A percentile compares a stretch with the other conserved stretches of the same genome.
phyloP scores from a whole-genome alignment of 2,329 filamentous ascomycete genomes.

The Cryphonectria radicalis region DNA sequence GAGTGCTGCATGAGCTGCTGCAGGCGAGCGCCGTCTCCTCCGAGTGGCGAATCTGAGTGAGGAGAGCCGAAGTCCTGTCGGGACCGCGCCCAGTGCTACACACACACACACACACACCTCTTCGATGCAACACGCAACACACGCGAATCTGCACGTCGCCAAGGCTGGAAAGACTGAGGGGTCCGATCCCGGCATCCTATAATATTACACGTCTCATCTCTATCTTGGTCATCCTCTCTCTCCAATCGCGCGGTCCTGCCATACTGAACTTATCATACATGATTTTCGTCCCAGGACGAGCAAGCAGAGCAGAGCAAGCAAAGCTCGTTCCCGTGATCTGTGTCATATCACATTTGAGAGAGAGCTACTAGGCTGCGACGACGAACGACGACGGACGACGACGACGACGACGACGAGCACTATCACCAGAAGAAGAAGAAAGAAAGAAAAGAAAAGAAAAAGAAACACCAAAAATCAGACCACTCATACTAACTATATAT shows the following conservation, averaged over 20 bases:
- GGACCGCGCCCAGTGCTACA: not conserved
- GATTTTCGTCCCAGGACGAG: not conserved
- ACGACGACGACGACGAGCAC: not conserved
- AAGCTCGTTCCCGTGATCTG: not conserved
- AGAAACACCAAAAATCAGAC: not conserved
- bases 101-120: not conserved
- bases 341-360: not conserved
- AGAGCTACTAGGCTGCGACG: not conserved
- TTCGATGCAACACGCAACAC: not conserved
- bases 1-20: not conserved
- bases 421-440: not conserved
- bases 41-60: conserved; percentile 1
- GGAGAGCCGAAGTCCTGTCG: not conserved
- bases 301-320: not conserved
- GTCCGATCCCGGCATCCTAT: not conserved
- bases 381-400: not conserved
- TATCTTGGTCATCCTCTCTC: too few relatives aligned
- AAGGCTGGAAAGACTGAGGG: not conserved
- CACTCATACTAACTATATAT: not conserved
- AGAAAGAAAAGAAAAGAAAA: too few relatives aligned
- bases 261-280: not conserved
- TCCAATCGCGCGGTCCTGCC: not conserved
- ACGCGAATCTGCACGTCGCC: not conserved
- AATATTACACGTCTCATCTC: not conserved
- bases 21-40: not conserved